These are phyloP conservation scores for Zygoascus hellenicus DNA, from an alignment of 1,139 yeast genomes.

Conservation along the genomic window DNA sequence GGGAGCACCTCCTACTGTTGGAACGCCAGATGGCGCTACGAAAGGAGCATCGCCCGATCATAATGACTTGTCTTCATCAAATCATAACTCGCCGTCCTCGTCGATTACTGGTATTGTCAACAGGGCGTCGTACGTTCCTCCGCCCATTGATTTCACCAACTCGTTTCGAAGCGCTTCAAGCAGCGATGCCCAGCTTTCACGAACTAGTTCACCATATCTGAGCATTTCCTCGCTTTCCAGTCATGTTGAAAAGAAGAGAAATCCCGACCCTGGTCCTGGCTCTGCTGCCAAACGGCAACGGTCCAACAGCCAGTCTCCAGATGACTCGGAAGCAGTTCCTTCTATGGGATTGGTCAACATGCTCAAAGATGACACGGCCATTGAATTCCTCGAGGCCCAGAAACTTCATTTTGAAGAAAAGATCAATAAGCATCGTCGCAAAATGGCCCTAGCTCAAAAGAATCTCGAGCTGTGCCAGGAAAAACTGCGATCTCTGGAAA, in stretches of 20 bases:
- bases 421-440: slow-evolving; percentile 25
- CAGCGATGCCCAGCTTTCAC: neutral
- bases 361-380: slow-evolving; percentile 9
- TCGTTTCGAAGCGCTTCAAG: slow-evolving; percentile 22
- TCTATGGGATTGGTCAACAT: neutral
- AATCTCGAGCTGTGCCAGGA: slow-evolving; percentile 28
- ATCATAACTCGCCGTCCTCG: slow-evolving; percentile 3
- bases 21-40: neutral
- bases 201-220: slow-evolving; percentile 5
- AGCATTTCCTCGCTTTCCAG: slow-evolving; percentile 19
- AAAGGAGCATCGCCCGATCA: neutral
- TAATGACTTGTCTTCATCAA: neutral
- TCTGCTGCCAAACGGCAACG: neutral
- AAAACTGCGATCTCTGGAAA: slow-evolving; percentile 17
- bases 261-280: neutral
- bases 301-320: neutral
- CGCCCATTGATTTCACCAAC: slow-evolving; percentile 32
- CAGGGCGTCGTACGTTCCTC: slow-evolving; percentile 22
- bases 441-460: slow-evolving; percentile 25
- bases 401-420: slow-evolving; percentile 31
- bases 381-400: slow-evolving; percentile 31
- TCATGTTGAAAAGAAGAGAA: slow-evolving; percentile 1
- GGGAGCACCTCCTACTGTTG: neutral
- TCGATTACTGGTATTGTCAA: slow-evolving; percentile 2
- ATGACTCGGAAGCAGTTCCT: neutral